A percentile compares a stretch with the other conserved stretches of the same genome.
Conservation (phyloP, 2,329 filamentous ascomycete genomes). For the Aquanectria penicillioides region DNA sequence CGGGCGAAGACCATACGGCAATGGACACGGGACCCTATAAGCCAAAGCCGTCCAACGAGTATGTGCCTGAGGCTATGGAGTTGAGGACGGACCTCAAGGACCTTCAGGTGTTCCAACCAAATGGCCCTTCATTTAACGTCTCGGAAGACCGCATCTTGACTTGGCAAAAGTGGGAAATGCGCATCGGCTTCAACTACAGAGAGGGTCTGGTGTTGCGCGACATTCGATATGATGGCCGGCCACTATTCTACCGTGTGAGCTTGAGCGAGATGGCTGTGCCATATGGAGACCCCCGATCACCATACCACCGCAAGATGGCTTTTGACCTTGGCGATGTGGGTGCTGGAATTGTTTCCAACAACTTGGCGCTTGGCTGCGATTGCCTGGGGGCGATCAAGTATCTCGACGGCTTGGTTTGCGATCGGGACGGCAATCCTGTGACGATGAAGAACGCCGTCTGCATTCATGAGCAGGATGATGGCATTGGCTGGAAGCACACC, state of each 20-base stretch:
- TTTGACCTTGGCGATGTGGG: slow-evolving; percentile 77
- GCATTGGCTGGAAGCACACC: slow-evolving; percentile 28
- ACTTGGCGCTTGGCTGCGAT: slow-evolving; percentile 71
- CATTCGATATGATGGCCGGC: slow-evolving; percentile 18
- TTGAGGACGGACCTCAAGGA: slow-evolving; percentile 8
- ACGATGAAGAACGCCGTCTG: slow-evolving; percentile 20
- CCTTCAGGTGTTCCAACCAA: slow-evolving; percentile 9
- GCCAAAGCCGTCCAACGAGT: slow-evolving; percentile 7
- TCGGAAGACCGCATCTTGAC: slow-evolving; percentile 15
- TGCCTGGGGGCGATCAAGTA: slow-evolving; percentile 68
- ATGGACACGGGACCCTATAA: not conserved
- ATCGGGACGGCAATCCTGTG: slow-evolving; percentile 6
- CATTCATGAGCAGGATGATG: slow-evolving; percentile 24
- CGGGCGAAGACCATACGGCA: not conserved
- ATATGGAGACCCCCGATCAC: slow-evolving; percentile 11
- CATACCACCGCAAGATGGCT: slow-evolving; percentile 50
- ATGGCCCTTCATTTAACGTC: slow-evolving; percentile 16
- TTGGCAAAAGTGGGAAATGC: slow-evolving; percentile 26
- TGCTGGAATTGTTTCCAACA: slow-evolving; percentile 72
- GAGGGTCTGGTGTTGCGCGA: slow-evolving; percentile 18
- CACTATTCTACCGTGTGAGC: slow-evolving; percentile 22
- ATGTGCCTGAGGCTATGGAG: slow-evolving; percentile 4
- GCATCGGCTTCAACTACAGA: slow-evolving; percentile 20
- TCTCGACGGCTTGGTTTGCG: slow-evolving; percentile 6
- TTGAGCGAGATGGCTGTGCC: slow-evolving; percentile 18